Conservation (phyloP, 1,284 basidiomycete species). For the Pascua guehoae region DNA sequence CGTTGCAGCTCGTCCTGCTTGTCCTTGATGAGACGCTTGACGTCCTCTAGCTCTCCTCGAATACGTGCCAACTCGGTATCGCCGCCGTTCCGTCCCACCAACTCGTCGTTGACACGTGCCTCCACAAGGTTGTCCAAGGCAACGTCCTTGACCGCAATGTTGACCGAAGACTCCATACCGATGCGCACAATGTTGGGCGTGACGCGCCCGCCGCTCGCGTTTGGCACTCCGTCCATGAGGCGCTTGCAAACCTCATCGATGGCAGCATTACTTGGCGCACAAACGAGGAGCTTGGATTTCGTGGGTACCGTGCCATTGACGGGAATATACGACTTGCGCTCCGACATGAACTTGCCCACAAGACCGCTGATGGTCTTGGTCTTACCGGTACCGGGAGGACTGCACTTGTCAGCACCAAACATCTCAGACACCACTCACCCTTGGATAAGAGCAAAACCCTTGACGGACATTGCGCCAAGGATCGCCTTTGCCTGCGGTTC, state of each 20-base stretch:
- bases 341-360: conserved; percentile 76
- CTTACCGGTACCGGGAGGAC: conserved; percentile 97
- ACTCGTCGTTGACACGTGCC: conserved; percentile 61
- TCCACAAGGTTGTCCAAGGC: conserved; percentile 84
- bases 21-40: conserved; percentile 60
- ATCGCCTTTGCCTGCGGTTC: conserved; percentile 93
- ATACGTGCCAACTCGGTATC: conserved; percentile 56
- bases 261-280: conserved; percentile 97
- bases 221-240: conserved; percentile 71
- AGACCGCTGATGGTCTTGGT: conserved; percentile 96
- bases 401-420: conserved; percentile 37
- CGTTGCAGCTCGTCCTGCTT: conserved; percentile 59
- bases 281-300: conserved; percentile 77
- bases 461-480: conserved; percentile 64
- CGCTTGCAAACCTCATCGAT: conserved; percentile 94
- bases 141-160: conserved; percentile 77
- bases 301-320: conserved; percentile 55
- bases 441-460: conserved; percentile 91
- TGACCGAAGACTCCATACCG: conserved; percentile 75
- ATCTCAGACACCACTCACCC: conserved; percentile 59
- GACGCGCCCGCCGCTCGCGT: conserved; percentile 57
- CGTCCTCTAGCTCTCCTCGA: conserved; percentile 63
- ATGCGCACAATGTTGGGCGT: conserved; percentile 81
- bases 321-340: conserved; percentile 56
- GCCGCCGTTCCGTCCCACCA: conserved; percentile 52